Conservation (phyloP, 148 eudicot species). For the Selenicereus undatus region DNA sequence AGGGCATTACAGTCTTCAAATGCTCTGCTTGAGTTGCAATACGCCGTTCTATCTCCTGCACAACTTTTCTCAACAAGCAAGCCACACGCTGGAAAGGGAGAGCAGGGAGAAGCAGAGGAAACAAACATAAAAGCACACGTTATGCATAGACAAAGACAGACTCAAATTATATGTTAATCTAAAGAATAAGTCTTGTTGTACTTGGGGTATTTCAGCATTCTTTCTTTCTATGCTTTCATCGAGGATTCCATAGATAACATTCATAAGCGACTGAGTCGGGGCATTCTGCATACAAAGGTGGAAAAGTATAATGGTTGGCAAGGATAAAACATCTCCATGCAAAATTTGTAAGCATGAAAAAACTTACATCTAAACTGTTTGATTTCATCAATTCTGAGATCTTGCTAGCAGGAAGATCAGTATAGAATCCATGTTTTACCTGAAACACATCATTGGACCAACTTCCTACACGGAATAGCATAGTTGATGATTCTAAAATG, state of each 20-base stretch:
- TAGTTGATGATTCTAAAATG: constrained; percentile 47
- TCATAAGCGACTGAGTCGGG: constrained; percentile 88
- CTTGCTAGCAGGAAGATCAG: constrained; percentile 72
- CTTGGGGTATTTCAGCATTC: constrained; percentile 84
- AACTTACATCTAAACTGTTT: constrained; percentile 78
- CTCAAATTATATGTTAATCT: constrained; percentile 9
- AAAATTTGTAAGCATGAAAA: constrained; percentile 1
- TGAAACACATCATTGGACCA: constrained; percentile 85
- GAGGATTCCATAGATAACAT: constrained; percentile 77
- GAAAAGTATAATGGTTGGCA: neutral
- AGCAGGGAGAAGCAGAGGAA: neutral
- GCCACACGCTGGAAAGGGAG: constrained; percentile 60
- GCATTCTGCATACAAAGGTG: constrained; percentile 62
- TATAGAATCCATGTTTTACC: constrained; percentile 58
- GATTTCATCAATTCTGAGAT: constrained; percentile 86
- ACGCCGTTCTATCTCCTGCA: constrained; percentile 92
- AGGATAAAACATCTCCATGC: neutral
- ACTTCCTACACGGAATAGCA: constrained; percentile 53
- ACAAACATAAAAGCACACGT: neutral
- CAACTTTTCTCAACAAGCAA: constrained; percentile 83
- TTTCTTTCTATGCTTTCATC: constrained; percentile 81
- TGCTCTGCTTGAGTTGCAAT: constrained; percentile 92
- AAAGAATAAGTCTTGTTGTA: constrained; percentile 26
- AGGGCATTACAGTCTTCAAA: constrained; percentile 64
- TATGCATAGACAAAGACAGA: constrained; percentile 1